Base-by-base conservation (phyloP, 345 rosid species). In the Populus simonii region DNA sequence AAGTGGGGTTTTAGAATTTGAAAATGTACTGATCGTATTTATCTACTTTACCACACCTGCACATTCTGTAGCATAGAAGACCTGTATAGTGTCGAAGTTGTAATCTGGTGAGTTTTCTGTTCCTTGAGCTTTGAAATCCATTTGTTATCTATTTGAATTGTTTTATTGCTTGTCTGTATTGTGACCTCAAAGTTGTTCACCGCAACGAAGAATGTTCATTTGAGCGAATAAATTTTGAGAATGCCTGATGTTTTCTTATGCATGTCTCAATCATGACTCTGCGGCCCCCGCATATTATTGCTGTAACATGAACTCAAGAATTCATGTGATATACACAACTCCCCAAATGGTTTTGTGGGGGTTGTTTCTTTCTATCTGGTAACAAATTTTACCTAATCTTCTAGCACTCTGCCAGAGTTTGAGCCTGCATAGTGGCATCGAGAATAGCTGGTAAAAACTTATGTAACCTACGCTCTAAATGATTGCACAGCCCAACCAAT, bases 1-100 rank as follows among this genome's bases (percentile, higher is more conserved):
- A 91, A 87, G 87, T 96, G 99, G 99, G 99, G 99, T 70, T 94
- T 96, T 84, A 91, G 90, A 84, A 85, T 86, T 82, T 96, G 87
- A 91, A 61, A 17, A 27, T 49, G 43, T 16, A 7, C 65, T 71
- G 3, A 39, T 57, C 79, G 15, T 68, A 79, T 82, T 83, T 73
- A 78, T 81, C 62, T 59, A 17, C 47, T 65, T 70, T 23, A 59
- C 66, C 70, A 43, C 75, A 77, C 74, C 29, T 78, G 84, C 90
- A 79, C 81, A 70, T 74, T 79, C 74, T 86, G 89, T 89, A 88
- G 67, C 88, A 78, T 88, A 88, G 86, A 78, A 82, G 80, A 81
- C 83, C 72, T 89, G 91, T 91, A 91, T 81, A 89, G 89, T 75
- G 81, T 84, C 80, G 41, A 55, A 53, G 74, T 75, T 85, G 80